Conservation (phyloP, 306 rosid species). For the Hylodesmum podocarpum region DNA sequence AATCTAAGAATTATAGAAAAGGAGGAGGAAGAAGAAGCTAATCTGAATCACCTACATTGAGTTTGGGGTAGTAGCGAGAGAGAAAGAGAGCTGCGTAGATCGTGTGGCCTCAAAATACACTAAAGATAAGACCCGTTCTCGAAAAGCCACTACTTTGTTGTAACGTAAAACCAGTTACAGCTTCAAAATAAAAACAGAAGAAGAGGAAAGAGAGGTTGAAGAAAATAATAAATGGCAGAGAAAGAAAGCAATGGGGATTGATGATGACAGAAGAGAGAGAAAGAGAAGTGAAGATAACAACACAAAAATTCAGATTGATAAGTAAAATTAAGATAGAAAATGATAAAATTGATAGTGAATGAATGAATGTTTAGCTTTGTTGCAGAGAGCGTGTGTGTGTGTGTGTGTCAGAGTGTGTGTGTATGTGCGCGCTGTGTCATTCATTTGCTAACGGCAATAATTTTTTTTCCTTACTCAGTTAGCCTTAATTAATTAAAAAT, state of each 20-base stretch:
- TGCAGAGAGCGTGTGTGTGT: not conserved
- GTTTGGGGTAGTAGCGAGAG: not conserved
- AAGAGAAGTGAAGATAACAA: not conserved
- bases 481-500: too few species aligned
- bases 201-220: not conserved
- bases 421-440: not conserved
- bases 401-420: not conserved
- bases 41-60: conserved; percentile 14
- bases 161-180: not conserved
- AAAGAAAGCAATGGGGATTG: not conserved
- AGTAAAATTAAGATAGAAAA: not conserved
- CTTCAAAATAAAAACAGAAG: not conserved
- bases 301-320: not conserved
- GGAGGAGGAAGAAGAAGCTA: conserved; percentile 5
- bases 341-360: not conserved
- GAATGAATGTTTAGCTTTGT: not conserved
- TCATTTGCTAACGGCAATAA: not conserved
- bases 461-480: not conserved
- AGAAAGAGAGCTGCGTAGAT: conserved; percentile 12
- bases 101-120: conserved; percentile 5
- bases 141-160: not conserved
- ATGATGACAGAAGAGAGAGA: not conserved
- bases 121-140: conserved; percentile 6
- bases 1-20: conserved; percentile 4
- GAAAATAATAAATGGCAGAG: not conserved